phyloP scores from a whole-genome alignment of 176 grass and related monocot species.

The Ensete glaucum region DNA sequence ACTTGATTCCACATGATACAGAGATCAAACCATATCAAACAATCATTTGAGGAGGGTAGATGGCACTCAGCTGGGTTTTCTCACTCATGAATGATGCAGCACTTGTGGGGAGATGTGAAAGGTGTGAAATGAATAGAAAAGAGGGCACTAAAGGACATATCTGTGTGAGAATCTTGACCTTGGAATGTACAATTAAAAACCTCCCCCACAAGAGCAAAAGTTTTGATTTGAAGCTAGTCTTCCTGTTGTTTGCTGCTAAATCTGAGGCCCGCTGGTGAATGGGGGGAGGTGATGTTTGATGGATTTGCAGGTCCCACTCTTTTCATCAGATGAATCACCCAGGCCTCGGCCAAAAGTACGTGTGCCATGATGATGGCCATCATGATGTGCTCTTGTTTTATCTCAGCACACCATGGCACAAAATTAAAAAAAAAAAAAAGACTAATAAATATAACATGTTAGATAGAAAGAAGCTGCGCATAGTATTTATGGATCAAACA shows the following conservation, averaged over 20 bases:
- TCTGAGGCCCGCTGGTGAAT: constrained; percentile 9
- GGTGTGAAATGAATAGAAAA: constrained; percentile 3
- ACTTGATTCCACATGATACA: neutral
- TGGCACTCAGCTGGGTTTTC: neutral
- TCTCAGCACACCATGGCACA: too few species aligned
- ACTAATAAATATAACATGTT: too few species aligned
- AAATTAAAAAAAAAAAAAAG: too few species aligned
- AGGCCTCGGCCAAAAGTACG: too few species aligned
- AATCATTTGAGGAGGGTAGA: neutral
- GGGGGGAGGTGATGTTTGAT: too few species aligned
- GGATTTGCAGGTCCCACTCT: too few species aligned
- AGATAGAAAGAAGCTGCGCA: too few species aligned
- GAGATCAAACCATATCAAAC: neutral
- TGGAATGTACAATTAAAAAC: constrained; percentile 47
- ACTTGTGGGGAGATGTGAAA: neutral
- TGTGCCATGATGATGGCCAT: too few species aligned
- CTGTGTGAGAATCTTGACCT: constrained; percentile 91
- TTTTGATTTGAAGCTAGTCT: constrained; percentile 40
- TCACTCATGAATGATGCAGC: neutral
- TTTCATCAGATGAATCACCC: too few species aligned
- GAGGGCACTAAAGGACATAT: constrained; percentile 33
- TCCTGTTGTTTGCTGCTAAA: neutral
- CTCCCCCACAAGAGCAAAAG: constrained; percentile 21
- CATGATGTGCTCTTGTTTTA: too few species aligned
- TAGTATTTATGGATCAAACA: too few species aligned